These are phyloP conservation scores for Mayamaea pseudoterrestris DNA, from an alignment of 108 stramenopile species.

Conservation along the genomic window DNA sequence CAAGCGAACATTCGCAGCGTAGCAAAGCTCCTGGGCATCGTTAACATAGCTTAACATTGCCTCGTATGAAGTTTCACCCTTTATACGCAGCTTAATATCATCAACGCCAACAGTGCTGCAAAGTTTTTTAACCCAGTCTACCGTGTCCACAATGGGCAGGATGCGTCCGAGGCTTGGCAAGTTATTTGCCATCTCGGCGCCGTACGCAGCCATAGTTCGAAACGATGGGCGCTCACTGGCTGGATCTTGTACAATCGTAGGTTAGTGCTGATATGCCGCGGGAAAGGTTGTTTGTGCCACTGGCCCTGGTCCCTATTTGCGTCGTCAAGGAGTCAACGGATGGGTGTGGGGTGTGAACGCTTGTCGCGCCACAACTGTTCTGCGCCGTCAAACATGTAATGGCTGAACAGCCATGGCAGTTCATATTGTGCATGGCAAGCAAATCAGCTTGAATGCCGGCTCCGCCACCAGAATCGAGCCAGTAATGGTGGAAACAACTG, in stretches of 20 bases:
- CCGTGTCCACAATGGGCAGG: constrained; percentile 69
- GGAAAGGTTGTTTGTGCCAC: constrained; percentile 74
- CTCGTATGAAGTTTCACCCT: constrained; percentile 48
- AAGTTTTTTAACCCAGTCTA: constrained; percentile 48
- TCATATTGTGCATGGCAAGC: constrained; percentile 73
- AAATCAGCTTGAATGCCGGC: constrained; percentile 94
- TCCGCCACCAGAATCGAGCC: constrained; percentile 93
- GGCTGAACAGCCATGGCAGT: constrained; percentile 85
- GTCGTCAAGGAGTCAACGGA: too few species aligned
- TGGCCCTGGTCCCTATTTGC: constrained; percentile 72
- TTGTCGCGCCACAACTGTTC: constrained; percentile 59
- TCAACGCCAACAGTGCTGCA: constrained; percentile 25
- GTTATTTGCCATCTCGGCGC: neutral
- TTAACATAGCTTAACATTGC: constrained; percentile 34
- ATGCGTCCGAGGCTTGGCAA: constrained; percentile 44
- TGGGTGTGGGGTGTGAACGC: constrained; percentile 44
- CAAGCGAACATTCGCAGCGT: constrained; percentile 39
- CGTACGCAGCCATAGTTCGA: constrained; percentile 20
- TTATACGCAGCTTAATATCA: constrained; percentile 77
- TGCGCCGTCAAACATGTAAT: constrained; percentile 87
- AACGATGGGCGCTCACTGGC: neutral
- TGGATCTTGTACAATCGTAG: constrained; percentile 24
- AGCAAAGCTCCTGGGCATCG: constrained; percentile 45
- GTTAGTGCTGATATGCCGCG: constrained; percentile 39
- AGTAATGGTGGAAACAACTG: constrained; percentile 88